Evolutionary conservation across 495 filamentous ascomycete species (phyloP).

Genomic region (Neurospora sp.): DNA sequence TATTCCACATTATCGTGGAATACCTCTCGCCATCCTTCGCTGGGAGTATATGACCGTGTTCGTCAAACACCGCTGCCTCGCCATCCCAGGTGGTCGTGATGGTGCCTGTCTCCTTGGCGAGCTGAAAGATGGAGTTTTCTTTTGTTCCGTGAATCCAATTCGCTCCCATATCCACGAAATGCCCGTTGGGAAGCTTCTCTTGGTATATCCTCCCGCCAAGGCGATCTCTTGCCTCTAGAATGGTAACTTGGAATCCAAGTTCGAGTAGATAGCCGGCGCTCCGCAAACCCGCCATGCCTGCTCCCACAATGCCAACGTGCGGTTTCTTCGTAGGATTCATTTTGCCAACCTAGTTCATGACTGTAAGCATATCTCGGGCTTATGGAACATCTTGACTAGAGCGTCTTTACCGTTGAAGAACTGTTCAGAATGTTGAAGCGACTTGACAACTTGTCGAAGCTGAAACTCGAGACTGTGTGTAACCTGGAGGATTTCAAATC

Average conservation of each 20-base stretch:
- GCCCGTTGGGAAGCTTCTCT: slow-evolving; percentile 34
- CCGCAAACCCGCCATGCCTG: slow-evolving; percentile 76
- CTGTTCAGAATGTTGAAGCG: slow-evolving; percentile 23
- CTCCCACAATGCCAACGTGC: slow-evolving; percentile 68
- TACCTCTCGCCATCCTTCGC: slow-evolving; percentile 41
- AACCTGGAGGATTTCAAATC: slow-evolving; percentile 30
- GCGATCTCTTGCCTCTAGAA: slow-evolving; percentile 76
- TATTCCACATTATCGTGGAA: slow-evolving; percentile 62
- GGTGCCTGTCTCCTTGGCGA: slow-evolving; percentile 62
- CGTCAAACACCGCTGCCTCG: slow-evolving; percentile 48
- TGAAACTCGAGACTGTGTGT: background rate
- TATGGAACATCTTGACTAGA: no score
- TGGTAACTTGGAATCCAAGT: slow-evolving; percentile 70
- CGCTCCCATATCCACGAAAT: slow-evolving; percentile 58
- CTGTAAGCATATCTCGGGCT: slow-evolving; percentile 6
- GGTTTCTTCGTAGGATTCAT: slow-evolving; percentile 24
- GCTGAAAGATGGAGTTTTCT: slow-evolving; percentile 71
- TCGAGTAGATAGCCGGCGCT: slow-evolving; percentile 75
- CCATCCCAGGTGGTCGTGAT: slow-evolving; percentile 48
- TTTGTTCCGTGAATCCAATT: slow-evolving; percentile 94
- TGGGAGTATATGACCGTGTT: slow-evolving; percentile 49
- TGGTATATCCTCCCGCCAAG: slow-evolving; percentile 70
- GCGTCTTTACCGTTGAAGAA: slow-evolving; percentile 11
- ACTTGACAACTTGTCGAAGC: background rate
- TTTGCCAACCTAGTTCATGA: slow-evolving; percentile 26